A percentile compares a stretch with the other conserved stretches of the same genome.
Conservation (phyloP, 1,284 basidiomycete species). For the Fomitopsis schrenkii region DNA sequence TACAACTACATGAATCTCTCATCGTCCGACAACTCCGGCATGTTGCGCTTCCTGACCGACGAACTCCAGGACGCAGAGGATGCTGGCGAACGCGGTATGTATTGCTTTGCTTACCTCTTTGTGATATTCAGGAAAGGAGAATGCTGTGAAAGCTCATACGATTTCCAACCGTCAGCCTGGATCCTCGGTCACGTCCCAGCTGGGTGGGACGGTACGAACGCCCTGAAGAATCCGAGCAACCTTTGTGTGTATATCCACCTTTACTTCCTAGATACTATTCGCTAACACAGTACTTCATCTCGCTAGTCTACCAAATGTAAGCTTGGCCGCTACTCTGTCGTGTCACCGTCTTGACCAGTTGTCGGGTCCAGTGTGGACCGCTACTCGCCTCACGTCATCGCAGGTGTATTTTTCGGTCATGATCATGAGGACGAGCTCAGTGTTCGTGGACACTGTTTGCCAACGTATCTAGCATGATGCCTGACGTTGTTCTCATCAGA, state of each 20-base stretch:
- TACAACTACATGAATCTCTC: slow-evolving; percentile 79
- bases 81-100: slow-evolving; percentile 57
- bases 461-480: background rate
- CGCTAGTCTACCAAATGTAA: slow-evolving; percentile 70
- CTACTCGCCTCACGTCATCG: slow-evolving; percentile 74
- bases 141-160: no score
- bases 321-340: slow-evolving; percentile 11
- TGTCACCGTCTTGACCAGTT: slow-evolving; percentile 17
- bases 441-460: slow-evolving; percentile 30
- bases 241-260: slow-evolving; percentile 46
- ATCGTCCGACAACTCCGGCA: slow-evolving; percentile 66
- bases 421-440: slow-evolving; percentile 79
- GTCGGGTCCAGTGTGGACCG: slow-evolving; percentile 61
- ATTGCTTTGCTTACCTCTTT: background rate
- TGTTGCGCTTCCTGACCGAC: slow-evolving; percentile 76
- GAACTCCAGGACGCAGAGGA: slow-evolving; percentile 79
- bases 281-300: background rate
- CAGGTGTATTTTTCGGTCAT: slow-evolving; percentile 81
- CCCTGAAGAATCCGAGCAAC: slow-evolving; percentile 57
- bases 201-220: slow-evolving; percentile 74
- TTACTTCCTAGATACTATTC: background rate
- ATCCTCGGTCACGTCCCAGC: slow-evolving; percentile 76
- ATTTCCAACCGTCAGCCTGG: slow-evolving; percentile 48
- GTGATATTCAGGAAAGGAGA: background rate
- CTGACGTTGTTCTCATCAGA: slow-evolving; percentile 31